Percentiles rank a stretch among this genome's conserved stretches.
These are phyloP conservation scores for Colletotrichum sp. DNA, from an alignment of 2,329 filamentous ascomycete genomes.

Conservation along the genomic window DNA sequence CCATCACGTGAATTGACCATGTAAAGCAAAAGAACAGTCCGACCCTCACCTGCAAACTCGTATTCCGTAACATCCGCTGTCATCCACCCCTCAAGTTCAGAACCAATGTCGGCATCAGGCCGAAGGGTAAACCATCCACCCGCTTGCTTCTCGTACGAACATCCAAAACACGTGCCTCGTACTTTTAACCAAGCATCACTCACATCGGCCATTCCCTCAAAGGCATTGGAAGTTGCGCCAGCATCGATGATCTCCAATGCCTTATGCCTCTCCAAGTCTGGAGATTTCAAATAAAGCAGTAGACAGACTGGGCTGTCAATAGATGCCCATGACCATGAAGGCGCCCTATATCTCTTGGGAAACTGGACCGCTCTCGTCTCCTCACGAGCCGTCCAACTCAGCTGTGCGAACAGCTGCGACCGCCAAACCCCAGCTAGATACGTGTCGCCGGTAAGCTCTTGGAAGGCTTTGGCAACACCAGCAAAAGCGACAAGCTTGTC, in stretches of 20 bases:
- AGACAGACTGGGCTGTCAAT: background rate
- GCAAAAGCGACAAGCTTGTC: background rate
- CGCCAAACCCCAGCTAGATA: background rate
- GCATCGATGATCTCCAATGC: background rate
- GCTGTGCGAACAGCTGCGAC: background rate
- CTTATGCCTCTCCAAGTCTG: accelerated
- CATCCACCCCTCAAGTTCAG: accelerated
- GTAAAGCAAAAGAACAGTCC: background rate
- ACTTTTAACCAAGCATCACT: background rate
- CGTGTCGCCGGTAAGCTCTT: background rate
- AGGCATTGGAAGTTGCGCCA: background rate
- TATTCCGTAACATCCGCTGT: background rate
- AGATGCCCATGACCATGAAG: background rate
- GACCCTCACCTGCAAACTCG: background rate
- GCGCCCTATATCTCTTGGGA: background rate
- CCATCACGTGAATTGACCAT: background rate
- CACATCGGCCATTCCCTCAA: background rate
- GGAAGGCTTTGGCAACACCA: background rate
- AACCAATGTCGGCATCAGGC: background rate
- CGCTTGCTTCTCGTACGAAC: background rate
- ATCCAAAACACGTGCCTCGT: background rate
- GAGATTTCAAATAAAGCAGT: accelerated
- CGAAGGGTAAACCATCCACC: accelerated
- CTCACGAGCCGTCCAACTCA: background rate
- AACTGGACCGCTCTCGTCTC: too few species aligned